Evolutionary conservation across 345 rosid species (phyloP).

Genomic region (Arabis alpina): DNA sequence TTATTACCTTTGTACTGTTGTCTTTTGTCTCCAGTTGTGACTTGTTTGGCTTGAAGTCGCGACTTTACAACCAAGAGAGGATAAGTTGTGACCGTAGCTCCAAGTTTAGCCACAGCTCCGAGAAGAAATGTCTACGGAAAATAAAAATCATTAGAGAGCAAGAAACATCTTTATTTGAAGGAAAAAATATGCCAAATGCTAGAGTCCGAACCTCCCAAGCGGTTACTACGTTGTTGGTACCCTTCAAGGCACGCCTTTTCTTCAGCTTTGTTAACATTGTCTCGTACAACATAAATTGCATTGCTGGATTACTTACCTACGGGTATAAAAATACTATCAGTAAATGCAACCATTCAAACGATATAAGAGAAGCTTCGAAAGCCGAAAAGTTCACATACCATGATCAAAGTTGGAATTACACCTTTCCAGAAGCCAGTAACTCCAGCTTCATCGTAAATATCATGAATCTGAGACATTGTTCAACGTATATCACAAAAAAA

Average conservation of each 20-base stretch:
- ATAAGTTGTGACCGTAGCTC: conserved; percentile 92
- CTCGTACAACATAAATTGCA: conserved; percentile 97
- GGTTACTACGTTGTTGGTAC: conserved; percentile 59
- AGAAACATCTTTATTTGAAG: conserved; percentile 10
- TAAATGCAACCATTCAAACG: conserved; percentile 24
- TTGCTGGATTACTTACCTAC: conserved; percentile 97
- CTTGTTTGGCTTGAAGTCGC: conserved; percentile 94
- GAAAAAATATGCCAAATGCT: not conserved
- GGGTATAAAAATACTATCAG: not conserved
- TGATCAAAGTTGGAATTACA: conserved; percentile 88
- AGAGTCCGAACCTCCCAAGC: conserved; percentile 73
- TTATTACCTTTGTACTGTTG: conserved; percentile 73
- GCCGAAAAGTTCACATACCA: conserved; percentile 57
- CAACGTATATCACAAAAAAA: conserved; percentile 10
- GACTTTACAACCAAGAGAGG: conserved; percentile 96
- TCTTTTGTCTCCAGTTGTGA: conserved; percentile 67
- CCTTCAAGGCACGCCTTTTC: conserved; percentile 58
- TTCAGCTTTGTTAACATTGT: conserved; percentile 86
- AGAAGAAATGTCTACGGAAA: conserved; percentile 77
- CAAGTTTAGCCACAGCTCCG: conserved; percentile 98
- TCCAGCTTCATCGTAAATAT: conserved; percentile 86
- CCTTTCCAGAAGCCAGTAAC: conserved; percentile 94
- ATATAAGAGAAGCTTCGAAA: conserved; percentile 39
- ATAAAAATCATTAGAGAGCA: not conserved
- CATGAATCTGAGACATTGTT: conserved; percentile 68